A percentile compares a stretch with the other conserved stretches of the same genome.
phyloP scores from a whole-genome alignment of 768 basidiomycete genomes.

The Pisolithus tinctorius region DNA sequence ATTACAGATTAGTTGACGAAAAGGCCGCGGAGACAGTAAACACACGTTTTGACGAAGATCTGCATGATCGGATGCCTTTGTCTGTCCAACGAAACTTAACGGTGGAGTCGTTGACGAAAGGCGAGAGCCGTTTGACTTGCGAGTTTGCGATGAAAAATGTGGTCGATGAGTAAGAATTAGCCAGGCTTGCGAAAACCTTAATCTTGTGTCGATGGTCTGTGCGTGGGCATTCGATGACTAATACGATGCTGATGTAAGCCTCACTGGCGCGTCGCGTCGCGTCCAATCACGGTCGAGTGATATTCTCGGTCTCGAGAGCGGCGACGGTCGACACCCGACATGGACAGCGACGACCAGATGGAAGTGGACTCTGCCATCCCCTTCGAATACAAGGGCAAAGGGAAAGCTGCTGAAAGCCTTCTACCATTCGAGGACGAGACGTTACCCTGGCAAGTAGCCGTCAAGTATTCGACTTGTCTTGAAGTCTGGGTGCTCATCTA shows the following conservation, averaged over 20 bases:
- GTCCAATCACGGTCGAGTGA: constrained; percentile 1
- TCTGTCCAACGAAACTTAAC: constrained; percentile 84
- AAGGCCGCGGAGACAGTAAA: constrained; percentile 4
- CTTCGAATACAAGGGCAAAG: constrained; percentile 57
- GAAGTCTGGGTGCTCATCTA: neutral
- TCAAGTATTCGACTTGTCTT: neutral
- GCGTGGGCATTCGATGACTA: constrained; percentile 27
- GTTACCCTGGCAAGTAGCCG: constrained; percentile 69
- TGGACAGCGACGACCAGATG: constrained; percentile 53
- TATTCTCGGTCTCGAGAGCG: neutral
- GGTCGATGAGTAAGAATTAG: constrained; percentile 14
- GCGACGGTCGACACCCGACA: constrained; percentile 16
- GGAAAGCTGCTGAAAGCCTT: constrained; percentile 44
- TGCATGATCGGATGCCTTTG: constrained; percentile 82
- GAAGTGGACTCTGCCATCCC: constrained; percentile 34
- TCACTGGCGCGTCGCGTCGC: constrained; percentile 18
- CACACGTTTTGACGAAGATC: constrained; percentile 97
- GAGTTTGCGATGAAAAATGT: constrained; percentile 14
- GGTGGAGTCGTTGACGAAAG: constrained; percentile 94
- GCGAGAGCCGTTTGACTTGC: constrained; percentile 36
- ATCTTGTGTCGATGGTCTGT: constrained; percentile 37
- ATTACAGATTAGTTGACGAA: constrained; percentile 7
- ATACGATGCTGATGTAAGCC: neutral
- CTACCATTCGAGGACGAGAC: constrained; percentile 50
- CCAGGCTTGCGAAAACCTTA: constrained; percentile 19